These are phyloP conservation scores for Lophium mytilinum DNA, from an alignment of 495 filamentous ascomycete species.

Conservation along the genomic window DNA sequence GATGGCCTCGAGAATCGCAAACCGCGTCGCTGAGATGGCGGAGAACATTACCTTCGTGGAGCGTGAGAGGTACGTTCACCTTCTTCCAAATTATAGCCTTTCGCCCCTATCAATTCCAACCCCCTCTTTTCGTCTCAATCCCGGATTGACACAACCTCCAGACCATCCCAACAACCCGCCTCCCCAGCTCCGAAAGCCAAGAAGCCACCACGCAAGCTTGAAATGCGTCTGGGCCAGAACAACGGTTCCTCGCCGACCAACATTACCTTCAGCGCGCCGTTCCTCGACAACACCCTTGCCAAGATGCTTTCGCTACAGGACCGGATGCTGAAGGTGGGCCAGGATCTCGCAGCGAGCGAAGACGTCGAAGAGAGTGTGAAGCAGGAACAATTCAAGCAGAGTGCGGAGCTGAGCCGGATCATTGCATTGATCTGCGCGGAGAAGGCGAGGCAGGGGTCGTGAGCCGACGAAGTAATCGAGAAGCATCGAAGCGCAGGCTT, in stretches of 20 bases:
- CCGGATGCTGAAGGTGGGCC: constrained; percentile 32
- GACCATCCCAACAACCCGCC: constrained; percentile 8
- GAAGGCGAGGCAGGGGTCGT: constrained; percentile 34
- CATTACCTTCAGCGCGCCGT: constrained; percentile 35
- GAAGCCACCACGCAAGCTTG: constrained; percentile 34
- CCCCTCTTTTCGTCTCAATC: background rate
- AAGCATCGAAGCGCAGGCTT: too few relatives aligned
- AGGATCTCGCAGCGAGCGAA: constrained; percentile 29
- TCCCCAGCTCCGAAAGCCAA: constrained; percentile 4
- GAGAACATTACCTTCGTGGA: constrained; percentile 39
- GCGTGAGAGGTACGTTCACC: constrained; percentile 24
- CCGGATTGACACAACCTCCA: constrained; percentile 5
- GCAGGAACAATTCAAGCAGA: constrained; percentile 35
- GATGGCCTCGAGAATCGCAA: constrained; percentile 34
- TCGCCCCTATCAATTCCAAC: background rate
- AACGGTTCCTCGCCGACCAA: constrained; percentile 16
- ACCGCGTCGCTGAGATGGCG: constrained; percentile 37
- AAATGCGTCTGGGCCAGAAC: constrained; percentile 29
- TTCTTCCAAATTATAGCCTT: background rate
- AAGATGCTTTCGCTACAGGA: constrained; percentile 37
- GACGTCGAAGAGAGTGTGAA: constrained; percentile 32
- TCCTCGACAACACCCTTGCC: constrained; percentile 37
- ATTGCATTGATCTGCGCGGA: constrained; percentile 39
- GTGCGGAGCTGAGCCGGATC: constrained; percentile 33
- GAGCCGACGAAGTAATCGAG: background rate